Evolutionary conservation across 2,329 filamentous ascomycete species (phyloP), one percentile per base, ranked within the genome.

Genomic region (Zasmidium cellare): DNA sequence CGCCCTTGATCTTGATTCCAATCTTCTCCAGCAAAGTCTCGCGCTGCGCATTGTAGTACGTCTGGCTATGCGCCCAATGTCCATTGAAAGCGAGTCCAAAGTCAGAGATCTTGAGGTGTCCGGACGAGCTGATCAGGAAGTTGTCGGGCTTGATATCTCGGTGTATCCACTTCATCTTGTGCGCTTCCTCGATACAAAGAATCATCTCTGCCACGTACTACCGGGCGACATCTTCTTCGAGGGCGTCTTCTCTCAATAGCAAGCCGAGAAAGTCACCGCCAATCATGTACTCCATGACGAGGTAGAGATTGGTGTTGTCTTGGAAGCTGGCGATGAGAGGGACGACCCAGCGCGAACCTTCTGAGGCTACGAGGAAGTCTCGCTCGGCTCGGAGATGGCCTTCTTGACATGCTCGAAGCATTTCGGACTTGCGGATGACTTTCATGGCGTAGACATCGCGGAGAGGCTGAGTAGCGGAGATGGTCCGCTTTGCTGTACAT

Each of bases 281-380:
- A 1, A 96, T 88, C 91, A 97, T 97, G 71, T 96, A 99, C 59
- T 97, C 92, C 92, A 97, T 97, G 53, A 97, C 89, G 5, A 99
- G 84, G 68, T 97, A 97, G 5, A 99, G 80, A 66, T 90, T 91
- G 45, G 84, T 82, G 35, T 84, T 79, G 71, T 97, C 94, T 73
- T 97, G 91, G 64, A 97, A 97, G 69, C 91, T 94, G 51, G 90
- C 83, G 51, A 96, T 83, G 35, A 99, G 79, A 0, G 92, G 90
- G 1, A 97, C 90, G 48, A 96, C 87, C 93, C 92, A 97, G 60
- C 83, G 84, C 3, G 91, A 96, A n/a, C 87, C 89, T 71, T 94
- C 90, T 1, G 92, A 92, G 5, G 89, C 86, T 23, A 96, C 91
- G 7, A 99, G 82, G 64, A 97, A 96, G 68, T 97, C 94, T 64